phyloP scores from a whole-genome alignment of 768 basidiomycete genomes.

The Floccularia luteovirens region DNA sequence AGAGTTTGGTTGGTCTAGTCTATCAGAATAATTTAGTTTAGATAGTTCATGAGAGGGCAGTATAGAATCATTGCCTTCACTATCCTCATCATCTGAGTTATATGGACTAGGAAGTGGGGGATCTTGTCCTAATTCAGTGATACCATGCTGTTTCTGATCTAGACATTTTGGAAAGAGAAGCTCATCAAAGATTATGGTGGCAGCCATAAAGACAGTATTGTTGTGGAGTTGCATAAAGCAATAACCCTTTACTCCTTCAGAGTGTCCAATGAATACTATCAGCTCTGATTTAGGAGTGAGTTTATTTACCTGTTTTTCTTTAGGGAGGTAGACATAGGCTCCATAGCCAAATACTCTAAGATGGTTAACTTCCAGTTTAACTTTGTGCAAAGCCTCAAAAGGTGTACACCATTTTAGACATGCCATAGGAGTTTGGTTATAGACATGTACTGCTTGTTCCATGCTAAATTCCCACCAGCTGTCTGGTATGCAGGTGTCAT shows the following conservation, averaged over 20 bases:
- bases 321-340: neutral
- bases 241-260: neutral
- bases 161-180: slow-evolving; percentile 1
- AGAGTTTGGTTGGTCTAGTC: neutral
- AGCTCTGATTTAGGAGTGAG: neutral
- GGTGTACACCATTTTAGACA: neutral
- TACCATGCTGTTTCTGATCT: neutral
- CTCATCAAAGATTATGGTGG: neutral
- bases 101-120: neutral
- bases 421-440: neutral
- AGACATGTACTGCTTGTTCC: neutral
- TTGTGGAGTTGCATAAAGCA: neutral
- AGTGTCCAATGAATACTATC: neutral
- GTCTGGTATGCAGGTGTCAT: slow-evolving; percentile 4
- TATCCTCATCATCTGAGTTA: neutral
- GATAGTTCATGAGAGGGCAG: neutral
- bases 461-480: too few species aligned
- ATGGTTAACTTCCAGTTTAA: neutral
- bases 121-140: neutral
- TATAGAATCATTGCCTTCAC: neutral
- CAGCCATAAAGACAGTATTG: neutral
- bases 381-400: neutral
- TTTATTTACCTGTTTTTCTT: neutral
- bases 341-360: neutral
- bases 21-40: neutral